Base-by-base conservation (phyloP, 2,329 filamentous ascomycete species). In the Colletotrichum trifolii region DNA sequence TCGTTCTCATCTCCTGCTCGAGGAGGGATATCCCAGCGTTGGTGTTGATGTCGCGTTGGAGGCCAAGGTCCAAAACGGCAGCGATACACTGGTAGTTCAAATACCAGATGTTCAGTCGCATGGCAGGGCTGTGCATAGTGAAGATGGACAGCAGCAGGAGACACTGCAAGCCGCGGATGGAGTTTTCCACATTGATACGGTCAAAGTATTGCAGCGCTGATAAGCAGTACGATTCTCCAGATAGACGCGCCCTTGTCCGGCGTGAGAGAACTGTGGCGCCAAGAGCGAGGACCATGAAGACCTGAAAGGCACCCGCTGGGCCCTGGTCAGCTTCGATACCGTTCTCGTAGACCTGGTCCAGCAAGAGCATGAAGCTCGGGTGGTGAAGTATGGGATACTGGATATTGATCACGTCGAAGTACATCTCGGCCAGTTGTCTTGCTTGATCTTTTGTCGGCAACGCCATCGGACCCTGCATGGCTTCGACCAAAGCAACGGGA, bases 21-120 rank as follows among this genome's bases (percentile, higher is more conserved):
- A 85, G 66, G 0, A 83, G 67, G 0, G 83, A 81, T 2, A 86
- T 77, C 0, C 75, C 81, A 0, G 74, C 72, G 0, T 76, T 77
- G 1, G 77, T 80, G 34, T 54, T 60, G 7, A 85, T 78, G 54
- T 84, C 78, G 25, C 84, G 76, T 58, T 87, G 84, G 0, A 86
- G 71, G 0, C 84, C 84, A 1, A 86, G 69, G 48, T 86, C 84
- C 3, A 86, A 73, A 1, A 85, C 73, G 0, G 80, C 76, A 1
- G 83, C 83, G 9, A 86, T 75, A 43, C 83, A 85, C 64, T 86
- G 84, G 57, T 86, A 86, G 57, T 86, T 85, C 2, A 86, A 72
- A 57, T 84, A 83, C 85, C 84, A 87, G 1, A 84, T 74, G 60
- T 84, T 86, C 4, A 86, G 69, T 0, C 78, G 74, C 54, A 83